Evolutionary conservation across 164 flowering plant species (phyloP), one percentile per base, ranked within the genome.

Genomic region (Protea cynaroides): DNA sequence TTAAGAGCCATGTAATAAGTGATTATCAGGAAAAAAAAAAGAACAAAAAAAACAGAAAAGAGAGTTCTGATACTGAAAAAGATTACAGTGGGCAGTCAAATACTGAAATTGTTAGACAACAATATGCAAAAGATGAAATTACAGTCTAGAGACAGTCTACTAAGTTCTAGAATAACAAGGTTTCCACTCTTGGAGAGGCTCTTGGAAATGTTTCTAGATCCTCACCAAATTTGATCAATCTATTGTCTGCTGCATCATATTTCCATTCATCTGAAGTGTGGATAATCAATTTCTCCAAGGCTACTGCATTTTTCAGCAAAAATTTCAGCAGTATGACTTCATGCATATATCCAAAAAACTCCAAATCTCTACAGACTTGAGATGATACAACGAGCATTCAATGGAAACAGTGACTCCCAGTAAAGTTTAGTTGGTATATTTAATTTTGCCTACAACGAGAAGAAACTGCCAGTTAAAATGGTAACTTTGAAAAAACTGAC

Each of bases 251-350:
- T 7, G 15, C 40, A 38, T 59, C 36, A 21, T 1, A 8, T 4
- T n/a, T 4, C 11, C 19, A 7, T 44, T 12, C 36, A 11, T 18
- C n/a, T 8, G 15, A 3, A 7, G n/a, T 9, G 36, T 7, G 14
- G 15, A 61, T 18, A 24, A 8, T 11, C 10, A 61, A 17, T 61
- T 44, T 61, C 22, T 51, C 19, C 54, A 51, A 51, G 21, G 18
- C 21, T n/a, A 17, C 0, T 51, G 54, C 54, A 15, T 24, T 46
- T 37, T 46, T 61, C 19, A 61, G 24, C 53, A 61, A 24, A 46
- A 61, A 21, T 14, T 44, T 17, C 34, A 61, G 64, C 44, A 61
- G 46, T 19, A 23, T 44, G 53, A 61, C 36, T 61, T 46, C 64
- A 61, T 47, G 0, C 24, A 43, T 4, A 44, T 51, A n/a, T 51